Evolutionary conservation across 148 eudicot species (phyloP).

Genomic region (Silene latifolia): DNA sequence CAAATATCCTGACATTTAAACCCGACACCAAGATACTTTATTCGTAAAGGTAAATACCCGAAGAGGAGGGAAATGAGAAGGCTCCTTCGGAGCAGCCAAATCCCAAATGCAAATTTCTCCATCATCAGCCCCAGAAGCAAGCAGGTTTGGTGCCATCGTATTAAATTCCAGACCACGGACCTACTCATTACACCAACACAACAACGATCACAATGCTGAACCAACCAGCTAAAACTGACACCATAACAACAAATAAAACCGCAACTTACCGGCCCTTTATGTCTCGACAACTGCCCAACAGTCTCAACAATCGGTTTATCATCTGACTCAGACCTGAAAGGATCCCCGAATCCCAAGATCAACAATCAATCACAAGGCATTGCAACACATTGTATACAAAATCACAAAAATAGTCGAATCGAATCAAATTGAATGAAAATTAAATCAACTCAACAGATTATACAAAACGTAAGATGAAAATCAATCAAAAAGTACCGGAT

Average conservation of each 20-base stretch:
- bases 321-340: conserved; percentile 45
- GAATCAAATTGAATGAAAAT: background rate
- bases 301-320: conserved; percentile 54
- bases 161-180: conserved; percentile 94
- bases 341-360: background rate
- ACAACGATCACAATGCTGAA: conserved; percentile 10
- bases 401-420: background rate
- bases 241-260: background rate
- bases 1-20: background rate
- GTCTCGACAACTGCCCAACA: conserved; percentile 58
- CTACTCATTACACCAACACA: conserved; percentile 27
- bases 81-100: conserved; percentile 59
- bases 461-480: background rate
- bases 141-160: conserved; percentile 57
- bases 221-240: background rate
- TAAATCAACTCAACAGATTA: background rate
- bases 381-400: background rate
- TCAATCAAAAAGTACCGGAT: conserved; percentile 39
- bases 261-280: conserved; percentile 76
- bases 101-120: conserved; percentile 98
- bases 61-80: conserved; percentile 73
- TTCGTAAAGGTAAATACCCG: conserved; percentile 39
- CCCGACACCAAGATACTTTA: background rate
- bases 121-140: conserved; percentile 98
- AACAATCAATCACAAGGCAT: background rate